Percentiles rank a stretch among this genome's conserved stretches.
Evolutionary conservation across 2,329 filamentous ascomycete genomes (phyloP).

Genomic region (Didymella lethalis): DNA sequence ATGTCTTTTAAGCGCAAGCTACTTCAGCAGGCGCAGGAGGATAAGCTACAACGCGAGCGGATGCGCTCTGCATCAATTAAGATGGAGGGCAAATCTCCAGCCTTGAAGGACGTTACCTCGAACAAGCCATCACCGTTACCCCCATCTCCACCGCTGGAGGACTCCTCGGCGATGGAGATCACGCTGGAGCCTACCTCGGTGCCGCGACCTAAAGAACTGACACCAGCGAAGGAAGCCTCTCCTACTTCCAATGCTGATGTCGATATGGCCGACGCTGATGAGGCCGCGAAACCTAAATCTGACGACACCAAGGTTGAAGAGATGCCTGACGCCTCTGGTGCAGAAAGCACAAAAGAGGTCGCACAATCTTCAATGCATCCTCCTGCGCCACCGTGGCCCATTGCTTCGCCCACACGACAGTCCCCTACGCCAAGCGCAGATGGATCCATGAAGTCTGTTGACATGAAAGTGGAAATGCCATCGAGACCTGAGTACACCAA

Average conservation of each 20-base stretch:
- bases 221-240: conserved; percentile 35
- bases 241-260: conserved; percentile 27
- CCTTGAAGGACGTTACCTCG: conserved; percentile 43
- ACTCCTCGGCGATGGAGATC: conserved; percentile 40
- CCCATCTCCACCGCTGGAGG: conserved; percentile 35
- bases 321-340: conserved; percentile 39
- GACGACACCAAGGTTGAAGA: conserved; percentile 39
- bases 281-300: conserved; percentile 40
- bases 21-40: conserved; percentile 49
- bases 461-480: conserved; percentile 44
- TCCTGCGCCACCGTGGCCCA: conserved; percentile 44
- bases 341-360: conserved; percentile 27
- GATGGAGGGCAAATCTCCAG: conserved; percentile 44
- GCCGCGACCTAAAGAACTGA: conserved; percentile 31
- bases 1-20: conserved; percentile 50
- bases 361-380: conserved; percentile 45
- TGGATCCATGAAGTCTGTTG: conserved; percentile 27
- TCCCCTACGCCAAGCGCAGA: conserved; percentile 24
- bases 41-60: conserved; percentile 48
- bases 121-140: conserved; percentile 44
- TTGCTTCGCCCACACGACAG: conserved; percentile 26
- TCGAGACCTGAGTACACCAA: conserved; percentile 36
- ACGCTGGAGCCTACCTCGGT: conserved; percentile 31
- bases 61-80: conserved; percentile 49
- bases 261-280: conserved; percentile 32